Conservation (phyloP, 2,329 filamentous ascomycete genomes). For the Sporothrix protearum region DNA sequence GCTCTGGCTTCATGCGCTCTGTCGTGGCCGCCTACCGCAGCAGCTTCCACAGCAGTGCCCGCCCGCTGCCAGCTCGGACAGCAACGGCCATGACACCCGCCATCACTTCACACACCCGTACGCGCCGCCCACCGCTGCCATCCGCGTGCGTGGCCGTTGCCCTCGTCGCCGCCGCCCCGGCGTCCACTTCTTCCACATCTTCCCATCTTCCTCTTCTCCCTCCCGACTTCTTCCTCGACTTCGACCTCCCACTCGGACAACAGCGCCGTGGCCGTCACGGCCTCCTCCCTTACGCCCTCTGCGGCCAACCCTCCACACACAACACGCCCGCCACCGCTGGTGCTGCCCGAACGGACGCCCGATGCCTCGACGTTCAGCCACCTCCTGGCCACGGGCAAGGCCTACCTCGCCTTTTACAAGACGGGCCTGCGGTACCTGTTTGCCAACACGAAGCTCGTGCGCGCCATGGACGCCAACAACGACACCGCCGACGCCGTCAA, state of each 20-base stretch:
- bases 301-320: constrained; percentile 63
- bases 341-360: constrained; percentile 54
- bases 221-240: neutral
- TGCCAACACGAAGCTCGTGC: constrained; percentile 48
- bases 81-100: neutral
- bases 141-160: neutral
- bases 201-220: neutral
- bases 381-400: constrained; percentile 63
- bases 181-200: neutral
- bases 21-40: neutral
- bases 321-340: constrained; percentile 68
- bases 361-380: constrained; percentile 48
- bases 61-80: neutral
- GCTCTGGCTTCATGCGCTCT: neutral
- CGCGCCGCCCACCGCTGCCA: neutral
- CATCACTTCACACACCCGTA: neutral
- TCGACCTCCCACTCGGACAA: neutral
- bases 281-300: constrained; percentile 14
- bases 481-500: constrained; percentile 36
- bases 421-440: constrained; percentile 72
- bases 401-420: constrained; percentile 85
- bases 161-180: neutral
- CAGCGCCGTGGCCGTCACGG: neutral
- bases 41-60: neutral
- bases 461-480: constrained; percentile 25